Conservation (phyloP, 2,329 filamentous ascomycete genomes). For the Colletotrichum phormii region DNA sequence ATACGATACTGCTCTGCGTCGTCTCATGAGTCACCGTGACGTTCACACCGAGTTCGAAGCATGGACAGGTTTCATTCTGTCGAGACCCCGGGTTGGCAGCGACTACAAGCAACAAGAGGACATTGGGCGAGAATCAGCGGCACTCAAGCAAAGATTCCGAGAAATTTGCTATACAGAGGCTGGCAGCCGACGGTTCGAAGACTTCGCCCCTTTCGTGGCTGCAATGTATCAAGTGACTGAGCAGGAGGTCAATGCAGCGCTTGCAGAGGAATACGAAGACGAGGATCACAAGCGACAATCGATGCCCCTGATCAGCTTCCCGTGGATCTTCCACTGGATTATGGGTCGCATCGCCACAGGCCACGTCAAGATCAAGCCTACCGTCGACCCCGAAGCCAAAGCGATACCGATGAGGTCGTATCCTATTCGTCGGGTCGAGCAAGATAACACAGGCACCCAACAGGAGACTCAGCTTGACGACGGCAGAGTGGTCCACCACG, state of each 20-base stretch:
- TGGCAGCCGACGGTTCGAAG: slow-evolving; percentile 66
- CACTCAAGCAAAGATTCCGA: slow-evolving; percentile 77
- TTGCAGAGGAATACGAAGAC: slow-evolving; percentile 55
- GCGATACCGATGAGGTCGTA: slow-evolving; percentile 8
- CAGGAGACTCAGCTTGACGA: slow-evolving; percentile 32
- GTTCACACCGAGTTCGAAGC: slow-evolving; percentile 92
- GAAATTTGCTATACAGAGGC: slow-evolving; percentile 73
- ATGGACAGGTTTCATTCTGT: slow-evolving; percentile 86
- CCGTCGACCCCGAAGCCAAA: slow-evolving; percentile 20
- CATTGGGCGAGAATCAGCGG: slow-evolving; percentile 74
- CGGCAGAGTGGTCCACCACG: slow-evolving; percentile 37
- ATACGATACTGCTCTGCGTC: slow-evolving; percentile 82
- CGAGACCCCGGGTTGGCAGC: slow-evolving; percentile 75
- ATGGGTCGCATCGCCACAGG: slow-evolving; percentile 74
- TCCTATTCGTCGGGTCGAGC: slow-evolving; percentile 6
- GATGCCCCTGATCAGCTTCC: slow-evolving; percentile 91
- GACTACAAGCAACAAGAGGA: slow-evolving; percentile 92
- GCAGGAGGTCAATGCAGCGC: slow-evolving; percentile 72
- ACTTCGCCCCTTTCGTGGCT: slow-evolving; percentile 80
- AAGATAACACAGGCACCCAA: not conserved
- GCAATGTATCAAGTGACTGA: slow-evolving; percentile 91
- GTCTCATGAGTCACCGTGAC: slow-evolving; percentile 87
- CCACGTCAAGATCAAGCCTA: slow-evolving; percentile 19
- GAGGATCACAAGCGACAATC: slow-evolving; percentile 47
- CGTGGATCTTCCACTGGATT: slow-evolving; percentile 86